A percentile compares a stretch with the other conserved stretches of the same genome.
Evolutionary conservation across 306 rosid genomes (phyloP).

Genomic region (Aeschynomene evenia): DNA sequence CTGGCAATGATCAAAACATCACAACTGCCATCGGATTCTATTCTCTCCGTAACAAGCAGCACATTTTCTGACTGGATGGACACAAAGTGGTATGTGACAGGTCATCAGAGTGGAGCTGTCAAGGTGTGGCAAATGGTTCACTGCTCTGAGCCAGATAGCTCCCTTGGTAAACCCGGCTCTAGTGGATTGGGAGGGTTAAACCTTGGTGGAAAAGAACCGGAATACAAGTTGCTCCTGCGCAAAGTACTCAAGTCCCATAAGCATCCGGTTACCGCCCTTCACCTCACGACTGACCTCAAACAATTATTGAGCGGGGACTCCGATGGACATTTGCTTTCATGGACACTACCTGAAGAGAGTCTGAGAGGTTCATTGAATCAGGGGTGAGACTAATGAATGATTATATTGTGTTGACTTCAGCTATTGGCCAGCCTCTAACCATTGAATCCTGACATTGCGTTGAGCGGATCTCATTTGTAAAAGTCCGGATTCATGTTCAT

Average conservation of each 20-base stretch:
- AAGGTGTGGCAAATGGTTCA: constrained; percentile 99
- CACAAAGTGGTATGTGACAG: constrained; percentile 94
- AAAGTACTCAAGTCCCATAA: constrained; percentile 86
- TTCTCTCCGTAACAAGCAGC: constrained; percentile 85
- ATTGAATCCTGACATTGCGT: constrained; percentile 44
- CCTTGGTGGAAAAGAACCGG: constrained; percentile 59
- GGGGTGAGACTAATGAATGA: constrained; percentile 57
- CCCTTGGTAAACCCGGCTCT: constrained; percentile 56
- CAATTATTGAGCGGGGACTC: constrained; percentile 94
- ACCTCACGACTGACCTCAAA: constrained; percentile 74
- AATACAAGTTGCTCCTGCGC: constrained; percentile 76
- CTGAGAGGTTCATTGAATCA: constrained; percentile 59
- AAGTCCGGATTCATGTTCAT: constrained; percentile 32
- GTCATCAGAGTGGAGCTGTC: constrained; percentile 99
- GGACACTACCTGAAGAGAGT: constrained; percentile 88
- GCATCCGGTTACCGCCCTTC: constrained; percentile 86
- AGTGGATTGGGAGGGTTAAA: constrained; percentile 48
- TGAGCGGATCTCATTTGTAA: constrained; percentile 32
- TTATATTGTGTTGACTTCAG: constrained; percentile 42
- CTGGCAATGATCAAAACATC: constrained; percentile 88
- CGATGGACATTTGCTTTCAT: constrained; percentile 81
- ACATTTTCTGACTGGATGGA: constrained; percentile 90
- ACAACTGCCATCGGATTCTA: constrained; percentile 94
- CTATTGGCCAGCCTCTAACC: constrained; percentile 45
- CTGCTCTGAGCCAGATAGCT: constrained; percentile 54